Base-by-base conservation (phyloP, 345 rosid species). In the Moricandia arvensis region DNA sequence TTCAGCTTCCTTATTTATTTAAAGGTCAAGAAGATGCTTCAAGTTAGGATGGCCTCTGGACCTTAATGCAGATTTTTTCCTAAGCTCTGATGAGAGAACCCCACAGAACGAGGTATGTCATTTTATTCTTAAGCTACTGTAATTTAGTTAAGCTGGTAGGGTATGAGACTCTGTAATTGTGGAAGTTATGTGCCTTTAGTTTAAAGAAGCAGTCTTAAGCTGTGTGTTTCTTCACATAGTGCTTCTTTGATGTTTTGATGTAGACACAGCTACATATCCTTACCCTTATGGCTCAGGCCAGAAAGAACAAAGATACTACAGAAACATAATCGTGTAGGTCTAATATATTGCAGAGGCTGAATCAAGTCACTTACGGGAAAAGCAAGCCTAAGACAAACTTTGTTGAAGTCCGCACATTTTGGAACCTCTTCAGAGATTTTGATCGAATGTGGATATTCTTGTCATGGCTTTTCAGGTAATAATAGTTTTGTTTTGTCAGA, bases 381-480 rank as follows among this genome's bases (percentile, higher is more conserved):
- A 82, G 77, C 75, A 87, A 85, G 75, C 91, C 98, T 66, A 95
- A 95, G 79, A 88, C 96, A 57, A 90, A 93, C 85, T 95, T 95
- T 86, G 99, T 95, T 62, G 99, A 95, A 89, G 91, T 87, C 66
- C 94, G 98, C 24, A 93, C 99, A 18, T 93, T 95, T 81, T 89
- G 87, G 93, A 94, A 93, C 82, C 94, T 95, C 8, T 95, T 75
- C 75, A 85, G 99, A 83, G 88, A 88, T 80, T 95, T 95, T 81
- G 99, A 93, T 71, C 87, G 99, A 67, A 89, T 89, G 99, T 95
- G 99, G 99, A 90, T 95, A 79, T 95, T 95, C 84, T 72, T 78
- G 74, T 89, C 74, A 76, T 95, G 91, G 89, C 96, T 75, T 89
- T 93, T 16, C 99, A 95, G 99, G 99, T 95, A 60, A 33, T n/a